Evolutionary conservation across 2,329 filamentous ascomycete genomes (phyloP), one percentile per base, ranked within the genome.

Genomic region (Lasiodiplodia theobromae): DNA sequence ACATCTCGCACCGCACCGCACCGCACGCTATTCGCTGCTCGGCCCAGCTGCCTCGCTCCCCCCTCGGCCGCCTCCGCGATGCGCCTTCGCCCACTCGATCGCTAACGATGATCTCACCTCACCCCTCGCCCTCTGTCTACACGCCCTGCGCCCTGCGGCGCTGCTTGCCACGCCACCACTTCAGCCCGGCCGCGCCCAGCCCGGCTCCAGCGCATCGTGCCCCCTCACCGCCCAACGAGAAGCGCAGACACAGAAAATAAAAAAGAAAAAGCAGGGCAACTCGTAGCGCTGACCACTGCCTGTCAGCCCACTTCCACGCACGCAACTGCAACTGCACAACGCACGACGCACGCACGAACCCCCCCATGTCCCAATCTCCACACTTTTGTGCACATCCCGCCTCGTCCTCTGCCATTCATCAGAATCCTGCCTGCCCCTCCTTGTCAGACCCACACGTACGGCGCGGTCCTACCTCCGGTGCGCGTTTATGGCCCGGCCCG

Each of bases 401-500:
- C 23, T 21, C 16, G 18, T 23, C 38, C 14, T 47, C 57, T 25
- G 21, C 37, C 12, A 25, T 38, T 23, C 56, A 25, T 38, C 23
- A 44, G 25, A 18, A 7, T 49, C 38, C 25, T 7, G 10, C 34
- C 40, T 16, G 14, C 16, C 40, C 58, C 58, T 31, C 58, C 25
- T 11, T n/a, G 37, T 44, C n/a, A 11, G 40, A 3, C 18, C 58
- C 40, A 60, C 28, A 21, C 23, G 25, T 28, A 4, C 28, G 58
- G 58, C 23, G 40, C 58, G 58, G 58, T 49, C 58, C 31, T 37
- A 49, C 58, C 58, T 63, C 58, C 58, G 58, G 58, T 63, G 40
- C 58, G 47, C 40, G 25, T 44, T 40, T 23, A 44, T 63, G 58
- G 58, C 40, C 58, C 58, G 58, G 58, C 40, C 58, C 58, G 58